Conservation (phyloP, 208 protist species). For the Angomonas ambiguus region DNA sequence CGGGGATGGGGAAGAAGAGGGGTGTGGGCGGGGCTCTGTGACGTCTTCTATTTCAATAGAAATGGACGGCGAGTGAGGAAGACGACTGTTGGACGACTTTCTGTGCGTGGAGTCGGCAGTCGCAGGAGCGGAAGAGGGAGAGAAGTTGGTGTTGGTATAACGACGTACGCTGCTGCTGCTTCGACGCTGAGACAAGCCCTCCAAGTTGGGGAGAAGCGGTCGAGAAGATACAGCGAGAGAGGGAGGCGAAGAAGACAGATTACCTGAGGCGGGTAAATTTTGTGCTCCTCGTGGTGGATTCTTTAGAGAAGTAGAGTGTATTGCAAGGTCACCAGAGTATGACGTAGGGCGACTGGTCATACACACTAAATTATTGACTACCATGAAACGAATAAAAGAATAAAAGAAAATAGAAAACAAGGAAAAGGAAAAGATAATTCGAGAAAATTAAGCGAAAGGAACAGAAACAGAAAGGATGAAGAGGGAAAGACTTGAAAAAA, state of each 20-base stretch:
- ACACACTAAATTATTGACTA: too few species aligned
- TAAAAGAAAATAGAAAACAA: conserved; percentile 5
- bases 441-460: neutral
- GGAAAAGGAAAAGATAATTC: conserved; percentile 3
- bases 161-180: neutral
- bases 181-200: neutral
- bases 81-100: too few species aligned
- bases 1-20: too few species aligned
- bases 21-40: too few species aligned
- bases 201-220: conserved; percentile 3
- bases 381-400: neutral
- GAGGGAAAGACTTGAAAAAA: conserved; percentile 15
- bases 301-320: too few species aligned
- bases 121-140: neutral
- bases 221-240: neutral
- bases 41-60: neutral
- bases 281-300: neutral
- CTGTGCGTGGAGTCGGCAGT: neutral
- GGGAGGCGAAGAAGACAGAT: neutral
- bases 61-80: neutral
- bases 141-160: neutral
- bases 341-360: too few species aligned
- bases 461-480: neutral
- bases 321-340: too few species aligned
- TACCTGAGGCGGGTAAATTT: neutral